Evolutionary conservation across 257 asterid species (phyloP), one percentile per base, ranked within the genome.

Genomic region (Knoxia roxburghii): DNA sequence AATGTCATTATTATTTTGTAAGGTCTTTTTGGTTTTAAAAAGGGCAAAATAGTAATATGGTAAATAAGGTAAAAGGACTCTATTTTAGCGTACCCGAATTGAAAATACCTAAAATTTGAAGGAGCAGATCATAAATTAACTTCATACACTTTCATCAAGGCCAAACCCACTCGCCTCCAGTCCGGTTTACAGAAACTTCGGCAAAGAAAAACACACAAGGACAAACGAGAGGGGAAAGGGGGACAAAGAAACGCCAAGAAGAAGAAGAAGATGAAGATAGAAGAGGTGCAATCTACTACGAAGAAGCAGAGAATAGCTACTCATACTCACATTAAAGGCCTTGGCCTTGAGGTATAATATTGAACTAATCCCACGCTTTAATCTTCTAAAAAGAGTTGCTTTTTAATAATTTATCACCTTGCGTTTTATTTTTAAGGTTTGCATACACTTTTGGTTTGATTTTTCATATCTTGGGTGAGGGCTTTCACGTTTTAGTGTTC

Each of bases 261-360:
- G 23, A 41, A 2, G 68, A 24, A 43, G 41, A 65, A 43, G 61
- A 80, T 79, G 83, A 82, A 71, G 78, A 82, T 79, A 64, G 87
- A 82, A 64, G 87, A 82, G 59, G 87, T 79, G 18, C 85, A 82
- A 62, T 82, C 87, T 23, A 79, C 81, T 12, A 64, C 79, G 0
- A 77, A 82, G 79, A 82, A 79, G 72, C 85, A 79, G 64, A 77
- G 87, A 54, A 72, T 77, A 27, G 85, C 87, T 2, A 82, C 85
- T 54, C 87, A 82, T 59, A 82, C 87, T 63, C 87, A 79, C 45
- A 82, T 82, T 26, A 82, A 82, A 77, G 87, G 87, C 72, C 87
- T 82, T 61, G 87, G 87, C 18, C 83, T 82, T 55, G 83, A 82
- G 83, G 87, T 82, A 67, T 50, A 39, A 11, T 37, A 37, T 37